Evolutionary conservation across 2,329 filamentous ascomycete genomes (phyloP).

Genomic region (Cercospora sp.): DNA sequence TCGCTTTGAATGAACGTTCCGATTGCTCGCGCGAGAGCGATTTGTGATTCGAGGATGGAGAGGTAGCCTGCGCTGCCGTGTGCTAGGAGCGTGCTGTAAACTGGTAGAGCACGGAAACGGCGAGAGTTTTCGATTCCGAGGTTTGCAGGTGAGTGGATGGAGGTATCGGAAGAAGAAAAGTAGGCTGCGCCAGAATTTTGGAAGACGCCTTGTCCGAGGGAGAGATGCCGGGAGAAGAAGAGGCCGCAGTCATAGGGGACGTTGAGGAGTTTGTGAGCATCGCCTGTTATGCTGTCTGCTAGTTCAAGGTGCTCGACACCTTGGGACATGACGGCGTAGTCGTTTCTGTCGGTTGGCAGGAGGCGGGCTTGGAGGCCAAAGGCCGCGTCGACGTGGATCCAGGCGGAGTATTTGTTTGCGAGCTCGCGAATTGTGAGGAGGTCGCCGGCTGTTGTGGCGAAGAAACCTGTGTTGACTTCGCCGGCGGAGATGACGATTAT

Average conservation of each 20-base stretch:
- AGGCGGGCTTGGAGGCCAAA: constrained; percentile 80
- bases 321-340: constrained; percentile 58
- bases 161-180: constrained; percentile 48
- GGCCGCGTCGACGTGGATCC: constrained; percentile 90
- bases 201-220: constrained; percentile 65
- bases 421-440: constrained; percentile 64
- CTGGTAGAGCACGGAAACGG: constrained; percentile 85
- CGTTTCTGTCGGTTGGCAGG: constrained; percentile 53
- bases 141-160: constrained; percentile 78
- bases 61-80: constrained; percentile 71
- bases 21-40: constrained; percentile 67
- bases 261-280: constrained; percentile 90
- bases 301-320: constrained; percentile 68
- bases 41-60: constrained; percentile 70
- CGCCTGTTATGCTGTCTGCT: constrained; percentile 82
- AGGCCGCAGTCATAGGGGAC: constrained; percentile 93
- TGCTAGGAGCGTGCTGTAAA: constrained; percentile 75
- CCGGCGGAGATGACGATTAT: constrained; percentile 81
- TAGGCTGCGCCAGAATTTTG: constrained; percentile 85
- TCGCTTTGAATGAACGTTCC: constrained; percentile 63
- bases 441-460: constrained; percentile 64
- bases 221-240: constrained; percentile 71
- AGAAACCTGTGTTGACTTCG: constrained; percentile 87
- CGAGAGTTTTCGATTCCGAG: constrained; percentile 88
- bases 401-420: constrained; percentile 72